Base-by-base conservation (phyloP, 139 green algal species). In the Nannochloris sp. region DNA sequence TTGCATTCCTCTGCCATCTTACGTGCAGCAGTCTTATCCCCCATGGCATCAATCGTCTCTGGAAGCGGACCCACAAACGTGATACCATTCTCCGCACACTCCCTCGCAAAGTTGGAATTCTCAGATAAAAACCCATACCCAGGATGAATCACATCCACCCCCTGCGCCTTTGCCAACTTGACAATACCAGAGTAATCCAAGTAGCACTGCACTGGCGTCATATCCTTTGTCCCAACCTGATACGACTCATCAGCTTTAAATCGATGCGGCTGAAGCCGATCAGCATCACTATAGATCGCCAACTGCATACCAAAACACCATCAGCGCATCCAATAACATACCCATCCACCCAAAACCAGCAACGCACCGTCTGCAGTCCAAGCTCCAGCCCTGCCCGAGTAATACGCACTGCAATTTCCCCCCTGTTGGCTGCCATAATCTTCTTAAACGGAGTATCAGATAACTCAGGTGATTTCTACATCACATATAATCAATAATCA, bases 351-450 rank as follows among this genome's bases (percentile, higher is more conserved):
- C 3, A 53, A 53, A 8, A 23, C 9, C 46, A 53, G 46, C 16
- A 10, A 53, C 72, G 5, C 40, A 85, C 86, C 56, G 84, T 88
- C 2, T 71, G 66, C 4, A 91, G 71, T 29, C 92, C 92, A 26
- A 98, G 73, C 76, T 98, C 92, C 10, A 84, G 86, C 31, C 84
- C 87, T 6, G 92, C 93, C 1, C 92, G 78, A 74, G 95, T 95
- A 13, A 97, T 78, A 46, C 92, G 86, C n/a, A 97, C 85, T 10
- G 92, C 92, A 50, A 98, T 98, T 70, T 98, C 92, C 13, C 92
- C 92, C 26, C 92, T 70, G 70, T 98, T 98, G 16, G 91, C 91
- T 36, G 77, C 84, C 58, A 97, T 62, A 20, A 98, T 85, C 63
- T 95, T 92, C 8, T 74, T 82, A 66, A 96, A 84, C 6, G 71